These are phyloP conservation scores for Rhododendron vialii DNA, from an alignment of 148 eudicot species.

Conservation along the genomic window DNA sequence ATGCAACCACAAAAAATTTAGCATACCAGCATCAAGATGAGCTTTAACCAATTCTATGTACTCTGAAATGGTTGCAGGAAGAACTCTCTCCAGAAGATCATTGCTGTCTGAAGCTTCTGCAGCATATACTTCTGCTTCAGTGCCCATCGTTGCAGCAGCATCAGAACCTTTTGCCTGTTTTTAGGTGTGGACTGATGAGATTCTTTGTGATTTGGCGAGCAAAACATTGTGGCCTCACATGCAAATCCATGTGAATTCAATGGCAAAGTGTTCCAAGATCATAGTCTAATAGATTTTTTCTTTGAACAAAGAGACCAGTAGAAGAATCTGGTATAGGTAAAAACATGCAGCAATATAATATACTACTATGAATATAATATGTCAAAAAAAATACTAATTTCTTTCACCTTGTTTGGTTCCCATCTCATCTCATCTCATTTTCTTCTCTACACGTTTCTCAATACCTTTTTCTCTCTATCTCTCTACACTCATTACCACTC, in stretches of 20 bases:
- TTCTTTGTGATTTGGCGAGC: background rate
- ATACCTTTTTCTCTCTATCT: no score
- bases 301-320: background rate
- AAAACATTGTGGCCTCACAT: background rate
- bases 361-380: background rate
- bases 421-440: no score
- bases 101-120: slow-evolving; percentile 85
- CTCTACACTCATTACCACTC: no score
- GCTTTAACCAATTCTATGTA: slow-evolving; percentile 75
- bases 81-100: slow-evolving; percentile 81
- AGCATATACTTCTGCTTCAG: slow-evolving; percentile 94
- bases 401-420: background rate
- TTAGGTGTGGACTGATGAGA: background rate
- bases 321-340: background rate
- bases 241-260: background rate
- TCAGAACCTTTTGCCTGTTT: slow-evolving; percentile 87
- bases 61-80: slow-evolving; percentile 72
- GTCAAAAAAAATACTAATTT: background rate
- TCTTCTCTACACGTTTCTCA: no score
- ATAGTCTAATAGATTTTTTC: background rate
- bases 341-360: background rate
- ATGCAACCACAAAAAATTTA: slow-evolving; percentile 6
- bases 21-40: slow-evolving; percentile 79
- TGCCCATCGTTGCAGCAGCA: slow-evolving; percentile 82
- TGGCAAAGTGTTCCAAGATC: background rate